phyloP scores from a whole-genome alignment of 1,284 basidiomycete genomes.

The Ceratobasidium papillatum region DNA sequence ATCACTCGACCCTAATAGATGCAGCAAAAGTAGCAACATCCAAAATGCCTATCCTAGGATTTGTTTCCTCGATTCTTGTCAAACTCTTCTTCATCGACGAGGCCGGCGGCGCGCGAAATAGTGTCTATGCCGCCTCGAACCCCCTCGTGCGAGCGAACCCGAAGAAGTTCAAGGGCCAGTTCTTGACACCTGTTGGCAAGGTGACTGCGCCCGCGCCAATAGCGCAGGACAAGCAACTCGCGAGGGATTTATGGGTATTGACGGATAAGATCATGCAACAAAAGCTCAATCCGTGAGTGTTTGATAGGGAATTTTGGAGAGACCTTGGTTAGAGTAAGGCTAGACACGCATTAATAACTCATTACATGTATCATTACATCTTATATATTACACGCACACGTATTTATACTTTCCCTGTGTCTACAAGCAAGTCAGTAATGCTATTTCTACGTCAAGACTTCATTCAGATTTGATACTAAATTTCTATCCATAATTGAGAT shows the following conservation, averaged over 20 bases:
- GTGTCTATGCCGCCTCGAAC: slow-evolving; percentile 60
- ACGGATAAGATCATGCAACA: slow-evolving; percentile 52
- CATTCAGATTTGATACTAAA: too few species aligned
- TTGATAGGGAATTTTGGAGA: slow-evolving; percentile 23
- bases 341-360: background rate
- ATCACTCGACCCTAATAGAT: background rate
- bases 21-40: slow-evolving; percentile 23
- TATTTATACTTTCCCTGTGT: too few species aligned
- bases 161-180: slow-evolving; percentile 59
- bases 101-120: slow-evolving; percentile 56
- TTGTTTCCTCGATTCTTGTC: slow-evolving; percentile 48
- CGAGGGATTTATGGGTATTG: slow-evolving; percentile 58
- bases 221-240: slow-evolving; percentile 52
- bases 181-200: slow-evolving; percentile 55
- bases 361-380: slow-evolving; percentile 18
- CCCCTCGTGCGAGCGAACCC: slow-evolving; percentile 53
- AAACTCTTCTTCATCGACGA: slow-evolving; percentile 53
- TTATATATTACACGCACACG: background rate
- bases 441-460: too few species aligned
- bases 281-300: slow-evolving; percentile 9
- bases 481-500: too few species aligned
- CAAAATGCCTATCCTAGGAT: slow-evolving; percentile 46
- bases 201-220: slow-evolving; percentile 51
- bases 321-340: background rate
- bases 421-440: too few species aligned